Base-by-base conservation (phyloP, 1,284 basidiomycete genomes). In the Grifola frondosa region DNA sequence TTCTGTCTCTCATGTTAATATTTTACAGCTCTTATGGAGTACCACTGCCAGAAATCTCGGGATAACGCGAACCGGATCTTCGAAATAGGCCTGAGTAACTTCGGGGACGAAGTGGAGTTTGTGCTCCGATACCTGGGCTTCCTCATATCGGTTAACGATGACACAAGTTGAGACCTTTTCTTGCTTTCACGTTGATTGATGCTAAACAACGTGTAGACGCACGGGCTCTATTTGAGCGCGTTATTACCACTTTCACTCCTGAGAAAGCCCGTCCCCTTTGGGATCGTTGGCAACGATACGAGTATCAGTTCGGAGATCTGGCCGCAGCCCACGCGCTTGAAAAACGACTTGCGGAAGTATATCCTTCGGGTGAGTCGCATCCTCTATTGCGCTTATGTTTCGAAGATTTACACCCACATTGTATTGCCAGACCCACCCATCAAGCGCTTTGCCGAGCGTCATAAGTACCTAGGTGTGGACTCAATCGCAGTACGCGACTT, bases 261-360 rank as follows among this genome's bases (percentile, higher is more conserved):
- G 88, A 91, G 29, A 79, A 81, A 30, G 91, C 93, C 10, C 76
- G 90, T 32, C 82, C 88, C 0, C 74, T 99, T 12, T 99, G 95
- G 95, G 91, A 97, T 57, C 80, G 89, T 35, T 99, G 96, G 97
- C 85, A 91, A 3, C 78, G 86, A 46, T 97, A 97, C 68, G 94
- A 97, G 65, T 97, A 96, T 70, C 87, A 91, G 60, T 98, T 91
- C 62, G 93, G 93, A 17, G 93, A 97, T 66, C 73, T 94, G n/a
- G 82, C 90, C 34, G 88, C 90, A 2, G 84, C 91, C 8, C 83
- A 88, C 50, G 92, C 95, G 64, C 78, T 98, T 37, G 94, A 97
- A 63, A 80, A 84, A 49, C 80, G 96, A 5, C 86, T 97, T 58
- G 73, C 84, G 2, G 94, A 97, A 53, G 80, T 84, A 2, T 98